phyloP scores from a whole-genome alignment of 805 yeast genomes.

The Metschnikowia hibisci region DNA sequence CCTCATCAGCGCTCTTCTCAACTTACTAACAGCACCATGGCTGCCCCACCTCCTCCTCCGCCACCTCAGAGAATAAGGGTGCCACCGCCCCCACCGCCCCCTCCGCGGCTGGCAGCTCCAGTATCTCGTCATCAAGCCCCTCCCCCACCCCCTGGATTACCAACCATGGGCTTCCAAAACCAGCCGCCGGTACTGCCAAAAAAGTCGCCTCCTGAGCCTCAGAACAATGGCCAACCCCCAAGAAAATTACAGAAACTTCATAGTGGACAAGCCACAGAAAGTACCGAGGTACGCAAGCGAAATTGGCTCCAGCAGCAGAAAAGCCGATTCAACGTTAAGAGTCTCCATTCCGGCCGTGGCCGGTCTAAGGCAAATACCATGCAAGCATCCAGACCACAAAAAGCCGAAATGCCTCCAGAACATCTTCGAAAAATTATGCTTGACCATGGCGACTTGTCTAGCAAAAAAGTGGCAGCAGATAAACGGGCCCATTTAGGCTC shows the following conservation, averaged over 20 bases:
- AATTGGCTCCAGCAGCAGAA: slow-evolving; percentile 67
- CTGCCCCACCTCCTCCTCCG: slow-evolving; percentile 25
- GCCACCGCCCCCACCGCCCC: slow-evolving; percentile 34
- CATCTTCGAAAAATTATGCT: slow-evolving; percentile 80
- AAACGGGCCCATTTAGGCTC: slow-evolving; percentile 88
- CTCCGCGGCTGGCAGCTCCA: slow-evolving; percentile 13
- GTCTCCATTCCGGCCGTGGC: not conserved
- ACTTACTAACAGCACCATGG: slow-evolving; percentile 7
- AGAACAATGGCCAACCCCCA: slow-evolving; percentile 9
- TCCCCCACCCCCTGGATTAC: slow-evolving; percentile 19
- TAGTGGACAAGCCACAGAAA: slow-evolving; percentile 7
- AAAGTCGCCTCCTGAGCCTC: not conserved
- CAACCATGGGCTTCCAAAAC: not conserved
- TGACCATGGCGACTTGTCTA: slow-evolving; percentile 82
- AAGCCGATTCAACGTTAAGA: slow-evolving; percentile 38
- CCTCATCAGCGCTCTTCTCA: slow-evolving; percentile 1
- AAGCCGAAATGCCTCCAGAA: slow-evolving; percentile 88
- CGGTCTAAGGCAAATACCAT: slow-evolving; percentile 41
- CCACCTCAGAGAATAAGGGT: slow-evolving; percentile 10
- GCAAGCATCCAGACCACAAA: slow-evolving; percentile 42
- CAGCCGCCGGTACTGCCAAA: not conserved
- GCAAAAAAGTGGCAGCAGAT: slow-evolving; percentile 74
- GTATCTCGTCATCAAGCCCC: not conserved
- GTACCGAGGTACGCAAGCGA: slow-evolving; percentile 43
- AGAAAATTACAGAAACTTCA: slow-evolving; percentile 9